Conservation (phyloP, 164 flowering plant species). For the Houttuynia cordata region DNA sequence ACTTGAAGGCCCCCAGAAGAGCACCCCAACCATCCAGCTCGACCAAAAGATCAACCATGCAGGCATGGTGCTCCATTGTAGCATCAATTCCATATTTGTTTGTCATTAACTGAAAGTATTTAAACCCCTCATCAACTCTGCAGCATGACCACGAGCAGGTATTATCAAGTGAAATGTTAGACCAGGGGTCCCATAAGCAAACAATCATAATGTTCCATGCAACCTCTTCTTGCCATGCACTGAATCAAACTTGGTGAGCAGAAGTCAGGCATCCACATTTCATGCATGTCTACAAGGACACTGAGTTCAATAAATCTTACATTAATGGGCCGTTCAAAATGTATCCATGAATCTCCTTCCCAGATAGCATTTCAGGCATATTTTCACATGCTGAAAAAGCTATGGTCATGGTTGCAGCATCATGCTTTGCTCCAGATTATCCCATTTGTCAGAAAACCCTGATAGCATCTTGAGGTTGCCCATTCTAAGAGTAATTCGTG, state of each 20-base stretch:
- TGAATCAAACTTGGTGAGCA: conserved; percentile 41
- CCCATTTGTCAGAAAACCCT: conserved; percentile 54
- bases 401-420: too few relatives aligned
- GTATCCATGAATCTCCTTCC: conserved; percentile 64
- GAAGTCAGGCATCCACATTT: conserved; percentile 56
- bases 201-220: conserved; percentile 87
- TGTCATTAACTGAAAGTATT: conserved; percentile 41
- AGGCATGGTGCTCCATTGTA: conserved; percentile 75
- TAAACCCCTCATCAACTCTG: conserved; percentile 43
- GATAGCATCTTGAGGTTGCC: conserved; percentile 61
- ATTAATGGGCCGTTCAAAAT: conserved; percentile 31
- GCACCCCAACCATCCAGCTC: conserved; percentile 79
- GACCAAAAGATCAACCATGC: conserved; percentile 77
- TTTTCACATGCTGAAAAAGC: conserved; percentile 50
- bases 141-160: conserved; percentile 81
- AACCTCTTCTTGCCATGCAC: conserved; percentile 56
- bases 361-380: conserved; percentile 49
- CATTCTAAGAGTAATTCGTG: conserved; percentile 52
- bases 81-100: conserved; percentile 38
- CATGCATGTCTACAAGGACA: conserved; percentile 66
- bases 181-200: conserved; percentile 77
- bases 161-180: conserved; percentile 58
- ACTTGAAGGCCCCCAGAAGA: conserved; percentile 61
- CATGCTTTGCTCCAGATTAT: conserved; percentile 27
- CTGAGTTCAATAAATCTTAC: conserved; percentile 43